Evolutionary conservation across 1,139 yeast genomes (phyloP).

Genomic region (Hyphopichia fennica): DNA sequence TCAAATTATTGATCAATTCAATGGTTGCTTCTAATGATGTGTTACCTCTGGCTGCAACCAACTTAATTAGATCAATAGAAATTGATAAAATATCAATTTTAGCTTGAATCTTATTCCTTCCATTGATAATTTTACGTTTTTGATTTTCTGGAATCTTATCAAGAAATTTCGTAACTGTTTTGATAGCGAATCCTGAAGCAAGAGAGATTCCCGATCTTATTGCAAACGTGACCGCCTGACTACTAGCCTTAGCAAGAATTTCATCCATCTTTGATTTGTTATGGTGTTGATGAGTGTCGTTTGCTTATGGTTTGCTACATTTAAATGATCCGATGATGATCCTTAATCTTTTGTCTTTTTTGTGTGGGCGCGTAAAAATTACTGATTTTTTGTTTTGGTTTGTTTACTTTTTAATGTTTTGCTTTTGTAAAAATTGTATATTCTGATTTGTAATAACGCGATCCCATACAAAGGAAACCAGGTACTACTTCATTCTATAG

Average conservation of each 20-base stretch:
- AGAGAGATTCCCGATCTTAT: constrained; percentile 73
- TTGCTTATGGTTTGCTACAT: background rate
- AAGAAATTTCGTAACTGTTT: constrained; percentile 58
- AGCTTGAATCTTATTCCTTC: constrained; percentile 50
- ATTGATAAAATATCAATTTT: constrained; percentile 65
- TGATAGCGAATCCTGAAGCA: constrained; percentile 76
- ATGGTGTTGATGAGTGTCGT: too few relatives aligned
- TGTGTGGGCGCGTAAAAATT: too few relatives aligned
- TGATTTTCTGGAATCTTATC: constrained; percentile 63
- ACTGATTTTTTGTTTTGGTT: constrained; percentile 1
- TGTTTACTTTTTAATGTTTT: constrained; percentile 4
- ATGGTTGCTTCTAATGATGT: constrained; percentile 61
- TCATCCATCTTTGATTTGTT: constrained; percentile 53
- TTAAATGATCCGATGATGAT: background rate
- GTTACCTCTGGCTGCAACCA: constrained; percentile 72
- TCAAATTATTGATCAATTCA: constrained; percentile 55
- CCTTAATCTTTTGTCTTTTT: too few relatives aligned
- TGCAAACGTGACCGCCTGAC: constrained; percentile 79
- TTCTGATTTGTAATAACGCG: background rate
- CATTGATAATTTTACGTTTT: constrained; percentile 40
- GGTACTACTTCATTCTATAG: constrained; percentile 1
- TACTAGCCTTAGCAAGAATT: constrained; percentile 59
- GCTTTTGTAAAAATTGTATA: background rate
- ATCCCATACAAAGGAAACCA: too few relatives aligned
- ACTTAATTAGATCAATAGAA: constrained; percentile 68